phyloP scores from a whole-genome alignment of 192 early-diverging fungal species.

The Coemansia sp. region DNA sequence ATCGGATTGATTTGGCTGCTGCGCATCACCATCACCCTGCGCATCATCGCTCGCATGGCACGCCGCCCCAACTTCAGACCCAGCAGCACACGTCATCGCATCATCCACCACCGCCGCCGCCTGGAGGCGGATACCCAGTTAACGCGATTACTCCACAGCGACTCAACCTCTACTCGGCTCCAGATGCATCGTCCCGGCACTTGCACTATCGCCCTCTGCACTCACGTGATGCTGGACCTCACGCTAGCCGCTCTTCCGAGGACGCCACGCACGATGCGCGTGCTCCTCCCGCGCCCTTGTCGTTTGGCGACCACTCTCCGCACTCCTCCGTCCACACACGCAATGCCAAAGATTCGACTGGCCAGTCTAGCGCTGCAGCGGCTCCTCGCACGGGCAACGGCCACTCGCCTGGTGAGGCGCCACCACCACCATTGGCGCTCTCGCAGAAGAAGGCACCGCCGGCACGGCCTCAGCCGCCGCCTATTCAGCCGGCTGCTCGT shows the following conservation, averaged over 20 bases:
- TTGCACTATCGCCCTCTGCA: constrained; percentile 17
- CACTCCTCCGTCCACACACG: not conserved
- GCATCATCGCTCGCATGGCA: constrained; percentile 11
- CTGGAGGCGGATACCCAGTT: constrained; percentile 29
- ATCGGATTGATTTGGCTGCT: constrained; percentile 7
- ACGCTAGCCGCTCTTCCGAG: not conserved
- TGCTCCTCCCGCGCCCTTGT: constrained; percentile 39
- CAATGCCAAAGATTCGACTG: not conserved
- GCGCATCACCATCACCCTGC: constrained; percentile 8
- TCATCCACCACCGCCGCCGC: constrained; percentile 13
- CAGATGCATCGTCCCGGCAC: constrained; percentile 14
- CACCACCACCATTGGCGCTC: not conserved
- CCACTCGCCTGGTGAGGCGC: constrained; percentile 4
- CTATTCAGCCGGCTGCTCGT: not conserved
- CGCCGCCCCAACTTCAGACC: constrained; percentile 4
- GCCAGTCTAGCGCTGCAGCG: not conserved
- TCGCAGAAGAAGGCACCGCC: not conserved
- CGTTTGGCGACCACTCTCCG: constrained; percentile 20
- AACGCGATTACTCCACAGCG: constrained; percentile 56
- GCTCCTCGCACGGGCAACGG: constrained; percentile 10
- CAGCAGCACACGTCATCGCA: constrained; percentile 1
- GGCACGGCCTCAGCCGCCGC: not conserved
- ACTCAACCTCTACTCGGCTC: constrained; percentile 45
- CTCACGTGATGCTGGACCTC: constrained; percentile 10
- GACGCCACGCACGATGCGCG: constrained; percentile 7